Conservation (phyloP, 1,139 yeast genomes). For the Blastobotrys capitulatus region DNA sequence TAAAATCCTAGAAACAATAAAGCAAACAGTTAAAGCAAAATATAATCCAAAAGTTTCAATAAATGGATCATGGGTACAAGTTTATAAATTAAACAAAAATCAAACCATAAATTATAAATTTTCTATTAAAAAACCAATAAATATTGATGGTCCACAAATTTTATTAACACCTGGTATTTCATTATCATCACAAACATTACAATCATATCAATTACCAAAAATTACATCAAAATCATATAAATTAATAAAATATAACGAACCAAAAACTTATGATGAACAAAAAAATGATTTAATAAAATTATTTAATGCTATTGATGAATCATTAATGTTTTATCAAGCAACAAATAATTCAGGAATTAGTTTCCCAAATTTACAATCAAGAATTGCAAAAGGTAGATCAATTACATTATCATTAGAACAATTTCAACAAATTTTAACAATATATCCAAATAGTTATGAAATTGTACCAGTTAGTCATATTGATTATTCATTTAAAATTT, state of each 20-base stretch:
- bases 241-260: background rate
- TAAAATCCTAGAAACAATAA: background rate
- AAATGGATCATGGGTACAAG: background rate
- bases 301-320: conserved; percentile 22
- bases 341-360: conserved; percentile 18
- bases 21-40: background rate
- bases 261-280: background rate
- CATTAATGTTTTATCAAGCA: conserved; percentile 21
- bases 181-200: background rate
- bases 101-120: background rate
- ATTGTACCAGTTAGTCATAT: conserved; percentile 9
- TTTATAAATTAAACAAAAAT: background rate
- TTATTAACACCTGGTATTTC: conserved; percentile 1
- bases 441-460: conserved; percentile 24
- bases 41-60: background rate
- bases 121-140: background rate
- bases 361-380: conserved; percentile 15
- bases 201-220: background rate
- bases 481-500: conserved; percentile 3
- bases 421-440: conserved; percentile 23
- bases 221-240: background rate
- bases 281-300: conserved; percentile 8
- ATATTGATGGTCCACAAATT: conserved; percentile 1
- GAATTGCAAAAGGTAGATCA: conserved; percentile 22
- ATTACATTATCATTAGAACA: conserved; percentile 20